A percentile compares a stretch with the other conserved stretches of the same genome.
phyloP scores from a whole-genome alignment of 2,329 filamentous ascomycete species.

The Scytalidium sp. region DNA sequence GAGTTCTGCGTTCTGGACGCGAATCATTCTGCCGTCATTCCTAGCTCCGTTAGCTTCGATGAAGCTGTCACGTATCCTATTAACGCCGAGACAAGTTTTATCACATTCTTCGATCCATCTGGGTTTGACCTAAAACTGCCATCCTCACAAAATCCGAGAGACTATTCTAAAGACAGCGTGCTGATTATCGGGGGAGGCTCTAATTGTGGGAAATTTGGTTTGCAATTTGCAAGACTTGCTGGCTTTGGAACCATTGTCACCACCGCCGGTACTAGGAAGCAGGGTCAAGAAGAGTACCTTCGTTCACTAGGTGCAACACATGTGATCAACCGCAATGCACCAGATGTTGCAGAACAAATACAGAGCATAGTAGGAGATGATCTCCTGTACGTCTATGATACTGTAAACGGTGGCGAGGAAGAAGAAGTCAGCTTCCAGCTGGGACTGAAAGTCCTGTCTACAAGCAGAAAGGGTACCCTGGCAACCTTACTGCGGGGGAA shows the following conservation, averaged over 20 bases:
- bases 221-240: constrained; percentile 32
- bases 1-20: constrained; percentile 34
- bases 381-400: constrained; percentile 35
- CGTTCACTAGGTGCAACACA: constrained; percentile 36
- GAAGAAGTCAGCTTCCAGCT: constrained; percentile 18
- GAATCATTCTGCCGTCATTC: constrained; percentile 27
- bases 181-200: constrained; percentile 33
- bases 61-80: constrained; percentile 34
- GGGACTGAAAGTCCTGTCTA: constrained; percentile 32
- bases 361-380: constrained; percentile 35
- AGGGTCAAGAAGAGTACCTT: constrained; percentile 29
- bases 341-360: constrained; percentile 28
- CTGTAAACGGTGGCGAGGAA: constrained; percentile 23
- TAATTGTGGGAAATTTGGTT: constrained; percentile 30
- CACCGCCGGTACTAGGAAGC: constrained; percentile 24
- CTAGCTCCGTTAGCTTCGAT: constrained; percentile 29
- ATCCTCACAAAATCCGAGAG: constrained; percentile 18
- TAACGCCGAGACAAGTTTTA: constrained; percentile 31
- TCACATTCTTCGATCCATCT: constrained; percentile 32
- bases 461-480: constrained; percentile 30
- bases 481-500: constrained; percentile 22
- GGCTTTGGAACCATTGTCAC: constrained; percentile 37
- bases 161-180: constrained; percentile 21
- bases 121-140: constrained; percentile 25
- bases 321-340: constrained; percentile 36